phyloP scores from a whole-genome alignment of 2,329 filamentous ascomycete species.

The Cytospora leucostoma region DNA sequence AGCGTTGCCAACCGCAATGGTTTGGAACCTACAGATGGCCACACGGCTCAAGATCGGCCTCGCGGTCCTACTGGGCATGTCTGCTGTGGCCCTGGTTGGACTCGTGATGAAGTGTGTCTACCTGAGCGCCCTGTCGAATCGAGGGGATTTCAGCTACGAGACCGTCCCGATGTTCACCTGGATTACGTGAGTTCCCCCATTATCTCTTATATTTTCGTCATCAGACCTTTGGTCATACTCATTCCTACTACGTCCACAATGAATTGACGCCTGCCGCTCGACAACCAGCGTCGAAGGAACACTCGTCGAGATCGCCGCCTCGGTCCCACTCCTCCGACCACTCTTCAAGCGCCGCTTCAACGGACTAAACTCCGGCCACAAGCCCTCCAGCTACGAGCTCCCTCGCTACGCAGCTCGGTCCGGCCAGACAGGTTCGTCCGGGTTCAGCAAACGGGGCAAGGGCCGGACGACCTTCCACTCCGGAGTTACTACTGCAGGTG shows the following conservation, averaged over 20 bases:
- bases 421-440: conserved; percentile 15
- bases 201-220: no score
- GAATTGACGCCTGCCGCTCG: background rate
- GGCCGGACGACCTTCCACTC: conserved; percentile 11
- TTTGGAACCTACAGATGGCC: conserved; percentile 18
- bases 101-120: conserved; percentile 23
- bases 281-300: conserved; percentile 10
- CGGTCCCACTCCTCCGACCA: conserved; percentile 14
- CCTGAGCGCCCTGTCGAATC: conserved; percentile 17
- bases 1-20: conserved; percentile 11
- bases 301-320: conserved; percentile 18
- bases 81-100: conserved; percentile 16
- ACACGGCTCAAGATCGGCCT: conserved; percentile 19
- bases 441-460: conserved; percentile 13
- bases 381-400: conserved; percentile 11
- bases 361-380: background rate
- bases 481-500: background rate
- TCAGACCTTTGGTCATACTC: no score
- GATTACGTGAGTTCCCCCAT: conserved; percentile 3
- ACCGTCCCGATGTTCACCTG: conserved; percentile 23
- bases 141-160: conserved; percentile 20
- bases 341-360: conserved; percentile 3
- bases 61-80: conserved; percentile 18
- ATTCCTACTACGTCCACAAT: rapidly evolving
- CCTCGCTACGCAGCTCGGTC: conserved; percentile 13